Conservation (phyloP, 164 flowering plant species). For the Dillenia turbinata region DNA sequence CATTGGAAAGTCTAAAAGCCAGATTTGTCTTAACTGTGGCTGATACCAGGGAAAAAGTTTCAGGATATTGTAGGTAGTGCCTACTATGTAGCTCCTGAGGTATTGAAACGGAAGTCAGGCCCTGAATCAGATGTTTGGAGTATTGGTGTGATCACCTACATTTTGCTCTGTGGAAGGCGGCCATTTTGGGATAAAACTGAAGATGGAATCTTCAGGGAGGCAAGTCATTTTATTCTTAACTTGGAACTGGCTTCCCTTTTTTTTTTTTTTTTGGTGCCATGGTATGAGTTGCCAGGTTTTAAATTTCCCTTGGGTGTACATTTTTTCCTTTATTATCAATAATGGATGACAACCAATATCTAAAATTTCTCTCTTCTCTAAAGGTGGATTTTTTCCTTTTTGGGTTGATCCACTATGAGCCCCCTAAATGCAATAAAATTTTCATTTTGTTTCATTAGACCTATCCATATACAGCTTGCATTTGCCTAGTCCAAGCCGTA, state of each 20-base stretch:
- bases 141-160: constrained; percentile 98
- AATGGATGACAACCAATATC: no score
- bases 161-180: constrained; percentile 92
- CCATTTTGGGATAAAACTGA: constrained; percentile 99
- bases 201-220: constrained; percentile 98
- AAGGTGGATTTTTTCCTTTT: no score
- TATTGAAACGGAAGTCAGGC: constrained; percentile 87
- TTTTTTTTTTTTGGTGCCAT: no score
- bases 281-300: no score
- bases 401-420: no score
- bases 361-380: no score
- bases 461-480: no score
- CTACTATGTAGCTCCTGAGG: constrained; percentile 98
- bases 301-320: no score
- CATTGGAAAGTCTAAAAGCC: background rate
- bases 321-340: no score
- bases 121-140: constrained; percentile 99
- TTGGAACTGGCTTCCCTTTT: background rate
- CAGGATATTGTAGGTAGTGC: constrained; percentile 98
- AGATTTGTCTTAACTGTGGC: background rate
- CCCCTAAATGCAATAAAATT: no score
- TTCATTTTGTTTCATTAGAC: no score
- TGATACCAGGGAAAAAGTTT: constrained; percentile 70
- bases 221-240: constrained; percentile 12
- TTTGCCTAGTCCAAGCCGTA: no score